Base-by-base conservation (phyloP, 108 stramenopile species). In the Cyclotella distinguenda region DNA sequence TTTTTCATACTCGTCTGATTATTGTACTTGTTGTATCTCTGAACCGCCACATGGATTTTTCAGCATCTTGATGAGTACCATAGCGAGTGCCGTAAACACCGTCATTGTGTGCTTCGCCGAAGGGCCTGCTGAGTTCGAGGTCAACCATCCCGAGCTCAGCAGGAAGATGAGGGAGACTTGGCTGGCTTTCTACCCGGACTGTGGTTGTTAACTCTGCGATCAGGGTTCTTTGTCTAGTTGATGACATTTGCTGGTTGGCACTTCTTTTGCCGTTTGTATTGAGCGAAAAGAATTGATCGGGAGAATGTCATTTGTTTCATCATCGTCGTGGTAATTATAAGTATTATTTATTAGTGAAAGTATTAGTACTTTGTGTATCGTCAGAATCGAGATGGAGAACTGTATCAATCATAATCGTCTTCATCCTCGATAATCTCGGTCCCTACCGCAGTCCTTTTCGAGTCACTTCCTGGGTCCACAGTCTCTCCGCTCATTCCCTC, bases 51-150 rank as follows among this genome's bases (percentile, higher is more conserved):
- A n/a, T n/a, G n/a, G n/a, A n/a, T n/a, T n/a, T 6, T 19, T 54
- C 23, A 60, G 60, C 6, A 83, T 87, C 15, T 39, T 94, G 59
- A 70, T 90, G 46, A 71, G 79, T 26, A 75, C 88, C 7, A 73
- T 96, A 25, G 77, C 74, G 13, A 85, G 88, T 65, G 93, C 84
- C 6, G 92, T 91, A 38, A 88, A 94, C 48, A 87, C 93, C 6
- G 87, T 92, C 32, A 88, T 91, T 69, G 96, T 96, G 0, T 87
- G 87, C 62, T 95, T 85, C 55, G 93, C 94, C 16, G 90, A 95
- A 59, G 89, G 82, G 6, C 91, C 93, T 28, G 78, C 67, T 19
- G 88, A 92, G 56, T 86, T 95, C 38, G 77, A 90, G 55, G 59
- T 51, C 18, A 93, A 91, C 61, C 88, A 96, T 45, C 95, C 91